Conservation (phyloP, 495 filamentous ascomycete genomes). For the Pyronema domesticum region DNA sequence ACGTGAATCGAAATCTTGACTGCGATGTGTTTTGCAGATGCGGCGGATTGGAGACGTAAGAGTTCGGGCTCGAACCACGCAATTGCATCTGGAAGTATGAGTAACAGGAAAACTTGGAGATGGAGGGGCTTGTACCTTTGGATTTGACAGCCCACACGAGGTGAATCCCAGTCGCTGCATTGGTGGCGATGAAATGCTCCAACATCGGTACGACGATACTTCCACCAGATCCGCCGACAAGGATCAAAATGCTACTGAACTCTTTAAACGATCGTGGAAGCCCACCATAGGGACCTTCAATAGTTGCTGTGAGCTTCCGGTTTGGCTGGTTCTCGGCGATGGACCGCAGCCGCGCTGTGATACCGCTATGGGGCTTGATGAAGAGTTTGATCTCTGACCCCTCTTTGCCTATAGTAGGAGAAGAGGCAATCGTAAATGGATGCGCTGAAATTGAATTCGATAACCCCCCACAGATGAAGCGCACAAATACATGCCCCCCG, state of each 20-base stretch:
- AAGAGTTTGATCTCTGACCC: conserved; percentile 29
- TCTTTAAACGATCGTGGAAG: conserved; percentile 19
- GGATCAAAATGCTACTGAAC: conserved; percentile 28
- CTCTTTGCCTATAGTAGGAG: conserved; percentile 17
- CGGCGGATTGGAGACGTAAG: neutral
- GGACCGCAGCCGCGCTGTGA: conserved; percentile 29
- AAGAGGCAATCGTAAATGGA: conserved; percentile 36
- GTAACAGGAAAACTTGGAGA: conserved; percentile 2
- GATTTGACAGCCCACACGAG: conserved; percentile 11
- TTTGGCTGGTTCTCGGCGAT: conserved; percentile 24
- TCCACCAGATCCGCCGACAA: conserved; percentile 35
- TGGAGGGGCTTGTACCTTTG: neutral
- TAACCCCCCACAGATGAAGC: conserved; percentile 29
- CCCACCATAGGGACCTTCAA: conserved; percentile 38
- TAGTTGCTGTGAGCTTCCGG: conserved; percentile 24
- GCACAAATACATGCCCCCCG: conserved; percentile 36
- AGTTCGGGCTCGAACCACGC: neutral
- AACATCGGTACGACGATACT: conserved; percentile 32
- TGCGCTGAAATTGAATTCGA: conserved; percentile 30
- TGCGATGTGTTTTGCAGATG: neutral
- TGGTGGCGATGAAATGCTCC: conserved; percentile 20
- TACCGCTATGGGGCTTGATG: conserved; percentile 28
- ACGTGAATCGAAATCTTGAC: neutral
- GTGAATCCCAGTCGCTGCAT: conserved; percentile 3
- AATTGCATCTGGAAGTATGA: neutral